Base-by-base conservation (phyloP, 2,329 filamentous ascomycete species). In the Colletotrichum sp. region DNA sequence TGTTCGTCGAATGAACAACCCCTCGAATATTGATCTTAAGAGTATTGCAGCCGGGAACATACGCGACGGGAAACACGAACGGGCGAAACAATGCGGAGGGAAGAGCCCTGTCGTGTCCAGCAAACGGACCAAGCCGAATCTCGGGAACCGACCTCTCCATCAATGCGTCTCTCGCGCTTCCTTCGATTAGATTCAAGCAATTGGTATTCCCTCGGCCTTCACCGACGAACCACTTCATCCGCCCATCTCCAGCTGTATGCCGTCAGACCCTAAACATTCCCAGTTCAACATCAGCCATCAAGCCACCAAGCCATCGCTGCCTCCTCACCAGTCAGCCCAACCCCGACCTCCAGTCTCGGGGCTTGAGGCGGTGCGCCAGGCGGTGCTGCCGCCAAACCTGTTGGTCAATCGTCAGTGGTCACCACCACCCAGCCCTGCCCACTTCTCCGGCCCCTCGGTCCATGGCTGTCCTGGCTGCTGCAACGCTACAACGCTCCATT, bases 301-400 rank as follows among this genome's bases (percentile, higher is more conserved):
- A 64, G 30, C 67, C 7, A n/a, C 21, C 34, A 52, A 64, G 30
- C 28, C 28, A 64, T 36, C 34, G 28, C 32, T 26, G 63, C 38
- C 38, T 52, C 63, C 28, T 26, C n/a, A 9, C 36, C 64, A 68
- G 73, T 75, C 73, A 73, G 73, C 70, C 73, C 57, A 48, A 58
- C 52, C 58, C 52, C 43, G 57, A 71, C 60, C 57, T 71, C 67
- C 36, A 57, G 26, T 34, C 43, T 72, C 61, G 52, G 72, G 43
- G 64, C 73, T 34, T 64, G 73, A 67, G 55, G 63, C 68, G 55
- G 72, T 74, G 72, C 43, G 43, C 67, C 52, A 63, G 72, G 70
- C 64, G 73, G 70, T 58, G 63, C 55, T 72, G 60, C 32, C 61
- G n/a, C 38, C 30, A 21, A 57, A 63, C 16, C 38, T 52, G 57